phyloP scores from a whole-genome alignment of 768 basidiomycete species.

The Strobilomyces confusus region DNA sequence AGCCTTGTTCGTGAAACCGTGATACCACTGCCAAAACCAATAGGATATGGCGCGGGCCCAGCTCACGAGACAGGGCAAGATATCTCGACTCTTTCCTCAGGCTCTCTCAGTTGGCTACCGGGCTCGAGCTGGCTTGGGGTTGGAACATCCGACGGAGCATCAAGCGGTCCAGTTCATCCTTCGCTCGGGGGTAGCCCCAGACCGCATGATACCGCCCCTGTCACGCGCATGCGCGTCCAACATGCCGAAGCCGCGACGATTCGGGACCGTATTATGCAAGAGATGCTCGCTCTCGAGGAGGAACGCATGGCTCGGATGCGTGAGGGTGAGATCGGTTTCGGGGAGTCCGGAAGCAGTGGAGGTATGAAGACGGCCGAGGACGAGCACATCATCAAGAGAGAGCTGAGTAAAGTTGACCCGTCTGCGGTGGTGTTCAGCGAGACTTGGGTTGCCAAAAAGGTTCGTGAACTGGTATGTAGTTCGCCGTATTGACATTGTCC shows the following conservation, averaged over 20 bases:
- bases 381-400: conserved; percentile 88
- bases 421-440: conserved; percentile 95
- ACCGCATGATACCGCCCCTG: conserved; percentile 24
- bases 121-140: conserved; percentile 50
- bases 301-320: conserved; percentile 94
- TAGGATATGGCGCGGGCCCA: conserved; percentile 1
- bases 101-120: conserved; percentile 48
- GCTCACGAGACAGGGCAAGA: conserved; percentile 9
- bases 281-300: conserved; percentile 96
- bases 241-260: conserved; percentile 85
- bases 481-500: conserved; percentile 1
- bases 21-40: conserved; percentile 20
- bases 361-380: conserved; percentile 76
- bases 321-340: conserved; percentile 61
- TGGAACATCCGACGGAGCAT: conserved; percentile 17
- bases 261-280: conserved; percentile 93
- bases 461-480: conserved; percentile 25
- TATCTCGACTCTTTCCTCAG: conserved; percentile 14
- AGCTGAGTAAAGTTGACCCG: conserved; percentile 92
- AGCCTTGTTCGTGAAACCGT: conserved; percentile 59
- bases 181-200: conserved; percentile 26
- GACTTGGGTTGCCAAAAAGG: conserved; percentile 93
- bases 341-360: conserved; percentile 39
- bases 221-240: conserved; percentile 68
- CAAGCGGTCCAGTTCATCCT: conserved; percentile 30